Conservation (phyloP, 495 filamentous ascomycete species). For the Clavariopsis aquatica region DNA sequence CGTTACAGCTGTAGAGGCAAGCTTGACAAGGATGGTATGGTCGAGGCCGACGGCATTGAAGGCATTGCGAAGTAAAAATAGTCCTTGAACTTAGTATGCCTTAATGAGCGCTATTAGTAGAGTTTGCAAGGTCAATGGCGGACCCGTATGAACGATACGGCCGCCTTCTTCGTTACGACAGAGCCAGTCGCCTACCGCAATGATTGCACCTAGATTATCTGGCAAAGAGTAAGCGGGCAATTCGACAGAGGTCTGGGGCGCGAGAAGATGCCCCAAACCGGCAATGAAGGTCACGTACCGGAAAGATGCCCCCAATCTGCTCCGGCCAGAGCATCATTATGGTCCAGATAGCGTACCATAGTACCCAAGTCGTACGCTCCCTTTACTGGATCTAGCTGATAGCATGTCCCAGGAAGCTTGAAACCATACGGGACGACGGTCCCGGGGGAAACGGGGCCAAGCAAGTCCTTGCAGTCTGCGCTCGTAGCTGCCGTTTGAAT, state of each 20-base stretch:
- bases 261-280: no score
- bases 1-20: conserved; percentile 48
- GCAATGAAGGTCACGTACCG: no score
- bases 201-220: conserved; percentile 51
- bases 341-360: conserved; percentile 51
- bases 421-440: conserved; percentile 42
- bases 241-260: no score
- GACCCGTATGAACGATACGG: no score
- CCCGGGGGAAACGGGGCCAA: neutral
- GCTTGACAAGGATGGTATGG: conserved; percentile 51
- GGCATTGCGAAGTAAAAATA: conserved; percentile 46
- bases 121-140: conserved; percentile 21
- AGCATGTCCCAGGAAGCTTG: conserved; percentile 48
- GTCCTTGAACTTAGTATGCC: conserved; percentile 55
- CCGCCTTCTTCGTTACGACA: conserved; percentile 45
- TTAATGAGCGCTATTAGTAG: conserved; percentile 49
- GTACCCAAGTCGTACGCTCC: conserved; percentile 52
- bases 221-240: no score
- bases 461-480: neutral
- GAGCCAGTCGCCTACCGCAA: conserved; percentile 48
- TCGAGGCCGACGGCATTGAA: conserved; percentile 51
- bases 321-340: conserved; percentile 50
- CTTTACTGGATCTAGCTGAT: conserved; percentile 46
- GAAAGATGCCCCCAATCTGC: conserved; percentile 53
- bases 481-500: neutral